Conservation (phyloP, 208 protist genomes). For the Leishmania tropica region DNA sequence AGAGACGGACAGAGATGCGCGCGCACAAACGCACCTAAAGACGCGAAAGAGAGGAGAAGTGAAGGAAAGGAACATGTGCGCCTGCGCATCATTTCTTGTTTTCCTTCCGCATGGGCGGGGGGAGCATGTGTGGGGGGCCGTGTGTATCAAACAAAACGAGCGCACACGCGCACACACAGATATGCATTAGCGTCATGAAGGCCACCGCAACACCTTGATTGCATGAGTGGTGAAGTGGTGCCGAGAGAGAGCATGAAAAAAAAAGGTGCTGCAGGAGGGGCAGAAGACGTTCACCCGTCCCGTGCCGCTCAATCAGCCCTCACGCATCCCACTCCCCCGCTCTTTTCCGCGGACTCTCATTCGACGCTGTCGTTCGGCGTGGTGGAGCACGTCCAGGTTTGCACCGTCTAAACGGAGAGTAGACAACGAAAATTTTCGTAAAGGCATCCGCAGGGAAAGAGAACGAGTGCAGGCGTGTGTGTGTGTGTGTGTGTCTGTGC, state of each 20-base stretch:
- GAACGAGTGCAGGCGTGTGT: not conserved
- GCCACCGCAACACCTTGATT: no score
- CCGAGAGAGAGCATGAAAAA: not conserved
- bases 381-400: not conserved
- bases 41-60: not conserved
- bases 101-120: not conserved
- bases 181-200: no score
- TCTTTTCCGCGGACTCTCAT: not conserved
- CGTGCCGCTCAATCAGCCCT: no score
- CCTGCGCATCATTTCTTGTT: not conserved
- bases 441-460: not conserved
- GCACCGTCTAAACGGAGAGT: not conserved
- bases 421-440: not conserved
- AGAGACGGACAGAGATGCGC: not conserved
- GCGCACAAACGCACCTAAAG: not conserved
- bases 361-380: not conserved
- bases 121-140: not conserved
- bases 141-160: not conserved
- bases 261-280: not conserved
- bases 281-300: not conserved
- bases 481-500: not conserved
- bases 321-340: not conserved
- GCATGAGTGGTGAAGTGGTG: not conserved
- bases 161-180: constrained; percentile 2
- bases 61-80: not conserved